These are phyloP conservation scores for Powellomyces hirtus DNA, from an alignment of 192 early-diverging fungal species.

Conservation along the genomic window DNA sequence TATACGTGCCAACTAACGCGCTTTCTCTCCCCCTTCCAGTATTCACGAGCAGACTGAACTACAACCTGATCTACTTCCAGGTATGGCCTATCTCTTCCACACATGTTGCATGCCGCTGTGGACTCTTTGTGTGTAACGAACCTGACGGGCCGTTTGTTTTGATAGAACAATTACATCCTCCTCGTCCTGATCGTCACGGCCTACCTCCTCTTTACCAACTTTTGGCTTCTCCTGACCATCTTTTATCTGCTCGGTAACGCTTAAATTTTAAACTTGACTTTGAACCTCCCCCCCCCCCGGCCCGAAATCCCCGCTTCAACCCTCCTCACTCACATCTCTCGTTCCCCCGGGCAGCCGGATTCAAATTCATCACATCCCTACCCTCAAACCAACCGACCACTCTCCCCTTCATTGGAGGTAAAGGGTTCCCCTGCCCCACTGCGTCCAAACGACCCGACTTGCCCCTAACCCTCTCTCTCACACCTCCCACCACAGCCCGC, in stretches of 20 bases:
- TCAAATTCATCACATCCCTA: conserved; percentile 32
- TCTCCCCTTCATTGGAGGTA: conserved; percentile 25
- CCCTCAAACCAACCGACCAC: conserved; percentile 34
- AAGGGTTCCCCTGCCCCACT: background rate
- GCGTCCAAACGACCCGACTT: background rate
- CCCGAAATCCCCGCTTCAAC: background rate
- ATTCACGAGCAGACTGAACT: conserved; percentile 30
- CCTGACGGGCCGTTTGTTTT: background rate
- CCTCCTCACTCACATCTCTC: background rate
- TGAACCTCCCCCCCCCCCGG: too few relatives aligned
- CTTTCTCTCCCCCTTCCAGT: conserved; percentile 7
- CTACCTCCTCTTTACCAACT: conserved; percentile 44
- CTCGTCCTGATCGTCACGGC: conserved; percentile 36
- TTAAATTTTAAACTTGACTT: background rate
- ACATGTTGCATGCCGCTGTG: too few relatives aligned
- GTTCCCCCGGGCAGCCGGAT: conserved; percentile 26
- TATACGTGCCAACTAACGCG: background rate
- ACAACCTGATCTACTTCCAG: conserved; percentile 45
- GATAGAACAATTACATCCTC: conserved; percentile 47
- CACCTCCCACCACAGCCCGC: conserved; percentile 3
- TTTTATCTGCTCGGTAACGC: conserved; percentile 37
- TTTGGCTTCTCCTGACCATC: conserved; percentile 42
- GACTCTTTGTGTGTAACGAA: background rate
- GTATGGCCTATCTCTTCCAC: background rate
- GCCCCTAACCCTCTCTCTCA: background rate